phyloP scores from a whole-genome alignment of 202 grass and related monocot genomes.

The Schoenoplectus triqueter region DNA sequence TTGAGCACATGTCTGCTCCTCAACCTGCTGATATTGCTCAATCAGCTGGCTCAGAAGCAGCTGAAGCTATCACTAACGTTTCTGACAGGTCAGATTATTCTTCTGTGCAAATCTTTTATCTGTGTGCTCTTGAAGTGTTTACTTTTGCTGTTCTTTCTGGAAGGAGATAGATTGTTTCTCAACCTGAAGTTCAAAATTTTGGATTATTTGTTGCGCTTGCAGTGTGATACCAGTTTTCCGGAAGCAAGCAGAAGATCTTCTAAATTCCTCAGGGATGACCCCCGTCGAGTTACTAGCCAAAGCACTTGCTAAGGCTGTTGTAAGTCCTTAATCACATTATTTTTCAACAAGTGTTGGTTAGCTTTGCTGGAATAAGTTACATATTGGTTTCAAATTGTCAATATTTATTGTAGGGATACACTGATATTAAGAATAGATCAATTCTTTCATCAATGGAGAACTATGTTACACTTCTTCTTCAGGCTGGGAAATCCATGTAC shows the following conservation, averaged over 20 bases:
- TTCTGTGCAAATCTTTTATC: neutral
- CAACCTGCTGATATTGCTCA: constrained; percentile 87
- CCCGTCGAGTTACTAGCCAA: constrained; percentile 83
- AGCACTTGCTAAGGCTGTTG: constrained; percentile 93
- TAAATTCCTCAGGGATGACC: constrained; percentile 66
- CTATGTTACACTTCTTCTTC: constrained; percentile 74
- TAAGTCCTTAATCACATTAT: constrained; percentile 44
- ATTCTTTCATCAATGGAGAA: constrained; percentile 89
- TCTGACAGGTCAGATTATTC: constrained; percentile 69
- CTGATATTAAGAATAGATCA: constrained; percentile 94
- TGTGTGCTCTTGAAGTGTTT: constrained; percentile 6
- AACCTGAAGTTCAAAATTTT: neutral
- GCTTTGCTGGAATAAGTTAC: neutral
- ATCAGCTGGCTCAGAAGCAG: constrained; percentile 92
- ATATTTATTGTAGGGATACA: constrained; percentile 63
- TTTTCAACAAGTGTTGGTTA: neutral
- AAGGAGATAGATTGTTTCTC: neutral
- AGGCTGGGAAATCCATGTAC: constrained; percentile 71
- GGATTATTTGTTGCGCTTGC: constrained; percentile 38
- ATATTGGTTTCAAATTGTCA: constrained; percentile 35
- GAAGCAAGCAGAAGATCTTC: constrained; percentile 81
- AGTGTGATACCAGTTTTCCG: constrained; percentile 94
- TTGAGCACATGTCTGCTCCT: constrained; percentile 88
- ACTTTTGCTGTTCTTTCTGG: neutral
- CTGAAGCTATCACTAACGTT: constrained; percentile 82